Conservation (phyloP, 257 asterid species). For the Penstemon davidsonii region DNA sequence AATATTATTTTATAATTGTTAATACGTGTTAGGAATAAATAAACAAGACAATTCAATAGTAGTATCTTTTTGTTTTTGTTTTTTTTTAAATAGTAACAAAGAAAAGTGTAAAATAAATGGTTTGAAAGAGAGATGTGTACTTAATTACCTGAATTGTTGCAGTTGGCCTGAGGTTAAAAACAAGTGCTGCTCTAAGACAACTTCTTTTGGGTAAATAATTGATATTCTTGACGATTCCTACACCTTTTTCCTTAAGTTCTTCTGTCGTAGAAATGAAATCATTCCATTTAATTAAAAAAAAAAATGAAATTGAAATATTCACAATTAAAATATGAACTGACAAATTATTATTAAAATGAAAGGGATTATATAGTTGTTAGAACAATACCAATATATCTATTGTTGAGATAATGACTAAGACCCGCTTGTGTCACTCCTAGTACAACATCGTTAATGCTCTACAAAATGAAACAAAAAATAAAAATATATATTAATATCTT, state of each 20-base stretch:
- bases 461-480: not conserved
- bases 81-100: no score
- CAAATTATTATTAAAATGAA: no score
- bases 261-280: constrained; percentile 1
- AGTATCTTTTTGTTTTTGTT: no score
- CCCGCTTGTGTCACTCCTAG: constrained; percentile 50
- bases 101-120: no score
- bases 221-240: constrained; percentile 6
- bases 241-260: constrained; percentile 1
- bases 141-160: constrained; percentile 35
- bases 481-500: no score
- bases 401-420: constrained; percentile 36
- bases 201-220: constrained; percentile 30
- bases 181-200: constrained; percentile 36
- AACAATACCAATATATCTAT: constrained; percentile 36
- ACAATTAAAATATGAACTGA: not conserved
- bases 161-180: constrained; percentile 44
- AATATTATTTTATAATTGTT: no score
- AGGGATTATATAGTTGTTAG: not conserved
- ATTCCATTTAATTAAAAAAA: not conserved
- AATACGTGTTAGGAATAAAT: no score
- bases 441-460: constrained; percentile 47
- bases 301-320: not conserved
- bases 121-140: not conserved
- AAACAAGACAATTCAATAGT: no score